Evolutionary conservation across 1,284 basidiomycete genomes (phyloP).

Genomic region (Ceratobasidium sp.): DNA sequence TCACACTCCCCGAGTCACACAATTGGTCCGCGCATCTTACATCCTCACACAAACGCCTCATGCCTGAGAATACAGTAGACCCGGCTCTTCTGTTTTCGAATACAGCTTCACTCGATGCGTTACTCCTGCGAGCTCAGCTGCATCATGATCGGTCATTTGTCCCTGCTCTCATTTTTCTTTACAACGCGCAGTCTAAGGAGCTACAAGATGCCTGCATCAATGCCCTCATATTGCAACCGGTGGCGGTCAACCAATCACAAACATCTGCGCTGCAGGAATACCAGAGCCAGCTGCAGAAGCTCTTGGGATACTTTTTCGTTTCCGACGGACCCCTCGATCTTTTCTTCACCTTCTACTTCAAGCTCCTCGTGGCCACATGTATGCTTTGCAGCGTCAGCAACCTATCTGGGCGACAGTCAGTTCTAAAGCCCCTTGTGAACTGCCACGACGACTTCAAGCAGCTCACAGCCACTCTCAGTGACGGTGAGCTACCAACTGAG

Average conservation of each 20-base stretch:
- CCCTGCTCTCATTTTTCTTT: background rate
- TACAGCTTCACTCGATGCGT: background rate
- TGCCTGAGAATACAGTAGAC: background rate
- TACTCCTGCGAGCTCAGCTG: background rate
- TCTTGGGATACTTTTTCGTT: too few species aligned
- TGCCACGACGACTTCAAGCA: background rate
- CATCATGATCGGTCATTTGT: background rate
- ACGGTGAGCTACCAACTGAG: background rate
- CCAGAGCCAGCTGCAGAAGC: background rate
- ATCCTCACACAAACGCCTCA: background rate
- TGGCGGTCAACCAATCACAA: background rate
- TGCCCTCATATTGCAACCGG: background rate
- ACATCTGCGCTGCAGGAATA: background rate
- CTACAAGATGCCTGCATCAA: background rate
- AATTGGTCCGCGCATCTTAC: background rate
- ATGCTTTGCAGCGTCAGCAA: background rate
- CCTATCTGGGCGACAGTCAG: background rate
- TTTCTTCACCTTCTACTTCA: background rate
- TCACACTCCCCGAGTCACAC: background rate
- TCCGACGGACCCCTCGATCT: too few species aligned
- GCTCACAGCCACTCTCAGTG: background rate
- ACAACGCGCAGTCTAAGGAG: background rate
- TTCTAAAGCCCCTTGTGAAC: background rate
- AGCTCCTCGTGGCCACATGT: background rate
- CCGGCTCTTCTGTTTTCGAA: background rate